Evolutionary conservation across 805 yeast genomes (phyloP), one percentile per base, ranked within the genome.

Genomic region (Saturnispora ahearnii): DNA sequence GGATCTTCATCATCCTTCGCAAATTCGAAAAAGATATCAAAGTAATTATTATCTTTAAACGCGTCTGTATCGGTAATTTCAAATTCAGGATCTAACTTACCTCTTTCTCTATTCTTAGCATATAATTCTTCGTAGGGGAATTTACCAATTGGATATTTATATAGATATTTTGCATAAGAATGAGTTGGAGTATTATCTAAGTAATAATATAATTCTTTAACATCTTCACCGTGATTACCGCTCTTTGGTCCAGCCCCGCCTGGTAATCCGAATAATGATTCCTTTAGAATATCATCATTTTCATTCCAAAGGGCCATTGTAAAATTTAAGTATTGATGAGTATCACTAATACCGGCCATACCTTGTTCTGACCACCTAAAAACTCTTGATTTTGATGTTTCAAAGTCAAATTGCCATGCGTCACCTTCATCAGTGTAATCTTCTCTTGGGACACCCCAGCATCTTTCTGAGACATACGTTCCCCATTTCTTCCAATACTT

Each of bases 361-460:
- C 97, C 97, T 63, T 89, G 96, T 65, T 90, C 97, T 40, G 96
- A 96, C 97, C 97, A 89, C 41, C 97, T 73, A 64, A 85, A 89
- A 12, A 87, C 79, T 56, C 97, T 72, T 22, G 89, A 78, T 52
- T 80, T 73, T 2, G 95, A 84, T 53, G 87, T 88, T 52, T 87
- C 95, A 63, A 87, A 88, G 7, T 95, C 87, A 66, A 89, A 89
- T 36, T 79, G 74, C 97, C 97, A 89, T 3, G 96, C 96, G 57
- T 88, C 88, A 41, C 97, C 97, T 57, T 81, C 77, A 46, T 67
- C 72, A 0, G 95, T 84, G 66, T 89, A 89, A 63, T 88, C 96
- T 66, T 89, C 96, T 53, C 96, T 72, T 5, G 86, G 91, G 1
- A 87, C 78, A 31, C 86, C 80, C 95, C 96, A 87, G 56, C 86